Evolutionary conservation across 2,329 filamentous ascomycete species (phyloP).

Genomic region (Fusarium nanum): DNA sequence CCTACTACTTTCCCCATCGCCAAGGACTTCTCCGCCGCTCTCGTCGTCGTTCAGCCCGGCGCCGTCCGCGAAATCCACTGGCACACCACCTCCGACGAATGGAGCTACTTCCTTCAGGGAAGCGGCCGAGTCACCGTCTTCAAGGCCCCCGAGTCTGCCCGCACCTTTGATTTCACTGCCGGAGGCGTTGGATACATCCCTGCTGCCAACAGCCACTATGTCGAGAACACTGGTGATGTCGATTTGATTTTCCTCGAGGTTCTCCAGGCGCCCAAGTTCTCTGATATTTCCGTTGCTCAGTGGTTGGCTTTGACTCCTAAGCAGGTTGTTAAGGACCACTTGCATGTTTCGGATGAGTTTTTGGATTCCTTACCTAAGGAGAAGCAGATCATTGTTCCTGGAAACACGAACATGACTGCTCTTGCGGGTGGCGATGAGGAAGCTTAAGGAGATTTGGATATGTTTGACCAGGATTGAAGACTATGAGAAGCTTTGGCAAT

Average conservation of each 20-base stretch:
- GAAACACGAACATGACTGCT: slow-evolving; percentile 11
- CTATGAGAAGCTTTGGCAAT: not conserved
- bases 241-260: slow-evolving; percentile 24
- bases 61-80: slow-evolving; percentile 19
- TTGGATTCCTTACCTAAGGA: slow-evolving; percentile 18
- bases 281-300: slow-evolving; percentile 15
- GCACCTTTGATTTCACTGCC: slow-evolving; percentile 16
- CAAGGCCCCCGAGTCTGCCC: slow-evolving; percentile 5
- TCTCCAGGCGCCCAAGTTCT: slow-evolving; percentile 15
- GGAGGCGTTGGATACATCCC: slow-evolving; percentile 17
- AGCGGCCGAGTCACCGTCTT: slow-evolving; percentile 11
- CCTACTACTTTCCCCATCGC: slow-evolving; percentile 13
- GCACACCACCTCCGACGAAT: slow-evolving; percentile 20
- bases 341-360: slow-evolving; percentile 17
- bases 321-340: slow-evolving; percentile 20
- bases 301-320: slow-evolving; percentile 17
- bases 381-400: slow-evolving; percentile 13
- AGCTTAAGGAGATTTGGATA: not conserved
- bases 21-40: slow-evolving; percentile 7
- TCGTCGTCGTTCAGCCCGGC: slow-evolving; percentile 10
- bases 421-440: not conserved
- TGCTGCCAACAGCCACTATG: slow-evolving; percentile 17
- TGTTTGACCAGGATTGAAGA: not conserved
- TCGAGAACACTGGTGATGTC: slow-evolving; percentile 13
- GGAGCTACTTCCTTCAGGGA: slow-evolving; percentile 22